A percentile compares a stretch with the other conserved stretches of the same genome.
Conservation (phyloP, 2,329 filamentous ascomycete genomes). For the Diplodia intermedia region DNA sequence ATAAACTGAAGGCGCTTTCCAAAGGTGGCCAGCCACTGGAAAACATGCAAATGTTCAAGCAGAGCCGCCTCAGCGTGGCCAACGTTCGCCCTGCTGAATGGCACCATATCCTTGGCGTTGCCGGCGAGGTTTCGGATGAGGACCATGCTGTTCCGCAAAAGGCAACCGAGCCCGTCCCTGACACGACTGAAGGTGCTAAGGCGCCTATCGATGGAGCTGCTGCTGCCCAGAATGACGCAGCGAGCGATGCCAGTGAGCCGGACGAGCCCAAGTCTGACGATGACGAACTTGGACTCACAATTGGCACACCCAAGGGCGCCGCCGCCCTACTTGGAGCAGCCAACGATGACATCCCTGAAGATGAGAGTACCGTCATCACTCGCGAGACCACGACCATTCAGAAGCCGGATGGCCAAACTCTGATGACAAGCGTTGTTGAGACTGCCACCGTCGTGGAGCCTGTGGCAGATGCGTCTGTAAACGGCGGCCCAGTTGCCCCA, state of each 20-base stretch:
- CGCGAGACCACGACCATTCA: conserved; percentile 15
- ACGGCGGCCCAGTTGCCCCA: conserved; percentile 1
- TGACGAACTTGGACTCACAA: conserved; percentile 24
- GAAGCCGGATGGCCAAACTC: conserved; percentile 15
- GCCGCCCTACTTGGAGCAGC: conserved; percentile 19
- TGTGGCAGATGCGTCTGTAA: background rate
- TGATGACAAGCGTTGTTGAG: background rate
- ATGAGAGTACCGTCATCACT: conserved; percentile 9
- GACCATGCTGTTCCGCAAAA: conserved; percentile 5
- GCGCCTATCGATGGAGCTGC: background rate
- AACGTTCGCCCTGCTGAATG: conserved; percentile 71
- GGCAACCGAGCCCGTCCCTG: conserved; percentile 10
- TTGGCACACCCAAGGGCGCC: conserved; percentile 30
- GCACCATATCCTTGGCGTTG: conserved; percentile 65
- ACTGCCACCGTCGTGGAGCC: conserved; percentile 7
- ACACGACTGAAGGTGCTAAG: background rate
- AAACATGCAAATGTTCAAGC: conserved; percentile 82
- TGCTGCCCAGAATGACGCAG: conserved; percentile 2
- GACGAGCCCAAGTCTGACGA: conserved; percentile 24
- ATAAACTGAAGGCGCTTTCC: conserved; percentile 72
- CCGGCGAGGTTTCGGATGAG: conserved; percentile 18
- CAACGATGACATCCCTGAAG: background rate
- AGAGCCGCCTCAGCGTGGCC: conserved; percentile 82
- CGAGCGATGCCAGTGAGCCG: conserved; percentile 27
- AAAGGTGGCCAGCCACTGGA: conserved; percentile 64